Evolutionary conservation across 2,329 filamentous ascomycete species (phyloP).

Genomic region (Calycina marina): DNA sequence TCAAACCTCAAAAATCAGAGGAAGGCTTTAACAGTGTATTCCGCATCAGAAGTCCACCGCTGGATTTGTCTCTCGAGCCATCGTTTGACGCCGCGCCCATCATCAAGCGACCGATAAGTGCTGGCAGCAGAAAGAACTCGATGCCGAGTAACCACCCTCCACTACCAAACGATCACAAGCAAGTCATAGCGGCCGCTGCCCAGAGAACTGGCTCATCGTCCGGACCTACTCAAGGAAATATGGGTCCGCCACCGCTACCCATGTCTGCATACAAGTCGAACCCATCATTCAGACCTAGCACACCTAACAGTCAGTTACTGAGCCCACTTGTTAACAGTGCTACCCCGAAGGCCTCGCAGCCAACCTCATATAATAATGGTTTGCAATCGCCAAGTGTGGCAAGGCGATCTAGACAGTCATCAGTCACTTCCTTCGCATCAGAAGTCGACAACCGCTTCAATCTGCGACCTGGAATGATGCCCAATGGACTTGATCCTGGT

Average conservation of each 20-base stretch:
- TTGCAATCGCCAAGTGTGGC: slow-evolving; percentile 31
- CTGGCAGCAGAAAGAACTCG: slow-evolving; percentile 45
- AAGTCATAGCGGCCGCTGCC: slow-evolving; percentile 67
- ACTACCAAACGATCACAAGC: slow-evolving; percentile 67
- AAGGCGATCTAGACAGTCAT: slow-evolving; percentile 54
- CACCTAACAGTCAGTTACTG: slow-evolving; percentile 37
- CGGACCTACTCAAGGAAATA: slow-evolving; percentile 31
- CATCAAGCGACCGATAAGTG: slow-evolving; percentile 51
- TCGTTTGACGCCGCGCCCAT: slow-evolving; percentile 24
- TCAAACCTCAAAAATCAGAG: slow-evolving; percentile 32
- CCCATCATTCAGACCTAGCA: slow-evolving; percentile 37
- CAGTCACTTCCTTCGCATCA: slow-evolving; percentile 87
- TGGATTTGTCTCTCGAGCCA: slow-evolving; percentile 18
- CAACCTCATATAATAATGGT: slow-evolving; percentile 31
- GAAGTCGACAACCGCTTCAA: slow-evolving; percentile 89
- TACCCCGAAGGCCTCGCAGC: slow-evolving; percentile 34
- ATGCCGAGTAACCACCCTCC: slow-evolving; percentile 44
- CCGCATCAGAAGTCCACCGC: slow-evolving; percentile 25
- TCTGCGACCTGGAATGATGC: slow-evolving; percentile 43
- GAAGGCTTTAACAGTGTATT: slow-evolving; percentile 34
- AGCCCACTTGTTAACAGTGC: slow-evolving; percentile 40
- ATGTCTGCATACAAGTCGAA: slow-evolving; percentile 47
- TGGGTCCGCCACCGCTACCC: slow-evolving; percentile 77
- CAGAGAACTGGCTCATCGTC: slow-evolving; percentile 41
- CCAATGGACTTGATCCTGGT: slow-evolving; percentile 47